These are phyloP conservation scores for Macadamia tetraphylla DNA, from an alignment of 164 flowering plant species.

Conservation along the genomic window DNA sequence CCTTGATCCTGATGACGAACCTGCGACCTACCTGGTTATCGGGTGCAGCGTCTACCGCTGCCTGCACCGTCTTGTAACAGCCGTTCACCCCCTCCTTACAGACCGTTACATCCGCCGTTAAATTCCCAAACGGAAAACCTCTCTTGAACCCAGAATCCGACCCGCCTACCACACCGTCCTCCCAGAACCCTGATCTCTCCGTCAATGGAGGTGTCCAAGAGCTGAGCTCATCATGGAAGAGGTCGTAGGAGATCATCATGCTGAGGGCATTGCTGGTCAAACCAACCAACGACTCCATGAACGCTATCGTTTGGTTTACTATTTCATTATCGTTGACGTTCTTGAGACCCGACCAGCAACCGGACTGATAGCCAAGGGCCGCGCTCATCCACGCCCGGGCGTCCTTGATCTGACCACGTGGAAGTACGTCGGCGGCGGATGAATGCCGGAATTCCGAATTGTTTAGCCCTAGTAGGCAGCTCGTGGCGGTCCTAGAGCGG, in stretches of 20 bases:
- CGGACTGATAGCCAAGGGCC: constrained; percentile 53
- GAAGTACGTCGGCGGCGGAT: constrained; percentile 20
- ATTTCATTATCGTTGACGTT: constrained; percentile 51
- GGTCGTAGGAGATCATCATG: constrained; percentile 58
- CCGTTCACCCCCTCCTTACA: constrained; percentile 45
- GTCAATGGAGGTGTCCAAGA: constrained; percentile 68
- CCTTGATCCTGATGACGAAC: constrained; percentile 66
- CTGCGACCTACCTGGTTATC: constrained; percentile 14
- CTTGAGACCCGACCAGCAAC: constrained; percentile 65
- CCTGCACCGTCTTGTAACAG: constrained; percentile 58
- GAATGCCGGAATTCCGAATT: constrained; percentile 36
- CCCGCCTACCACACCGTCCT: constrained; percentile 15
- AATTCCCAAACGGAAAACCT: constrained; percentile 30
- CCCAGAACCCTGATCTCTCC: constrained; percentile 91
- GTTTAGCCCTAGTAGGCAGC: constrained; percentile 46
- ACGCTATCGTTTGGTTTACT: constrained; percentile 57
- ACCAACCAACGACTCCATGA: constrained; percentile 28
- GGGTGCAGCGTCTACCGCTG: constrained; percentile 73
- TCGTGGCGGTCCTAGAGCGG: constrained; percentile 49
- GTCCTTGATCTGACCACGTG: constrained; percentile 46
- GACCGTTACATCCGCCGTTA: constrained; percentile 56
- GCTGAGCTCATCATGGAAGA: constrained; percentile 35
- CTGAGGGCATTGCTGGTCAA: constrained; percentile 58
- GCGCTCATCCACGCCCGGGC: constrained; percentile 80
- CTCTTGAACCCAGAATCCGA: constrained; percentile 19